Evolutionary conservation across 1,284 basidiomycete genomes (phyloP).

Genomic region (Leccinum fuscescens): DNA sequence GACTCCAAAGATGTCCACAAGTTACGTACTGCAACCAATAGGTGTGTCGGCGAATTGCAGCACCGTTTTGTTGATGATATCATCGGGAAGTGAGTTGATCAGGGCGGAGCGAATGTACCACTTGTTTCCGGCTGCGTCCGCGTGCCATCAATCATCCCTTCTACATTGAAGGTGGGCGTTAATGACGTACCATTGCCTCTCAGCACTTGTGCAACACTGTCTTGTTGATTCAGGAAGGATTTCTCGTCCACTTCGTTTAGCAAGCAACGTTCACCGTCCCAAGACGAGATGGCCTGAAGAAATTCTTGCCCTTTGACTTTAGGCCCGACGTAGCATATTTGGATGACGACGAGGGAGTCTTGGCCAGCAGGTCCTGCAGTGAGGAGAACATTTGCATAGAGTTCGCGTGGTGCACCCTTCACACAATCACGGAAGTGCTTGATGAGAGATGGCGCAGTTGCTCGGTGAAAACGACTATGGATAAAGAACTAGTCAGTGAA

Average conservation of each 20-base stretch:
- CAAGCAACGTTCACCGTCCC: constrained; percentile 79
- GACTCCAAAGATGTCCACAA: background rate
- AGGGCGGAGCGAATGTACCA: constrained; percentile 87
- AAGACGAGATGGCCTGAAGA: constrained; percentile 78
- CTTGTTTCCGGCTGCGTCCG: constrained; percentile 62
- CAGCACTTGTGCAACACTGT: constrained; percentile 85
- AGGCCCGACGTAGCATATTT: constrained; percentile 83
- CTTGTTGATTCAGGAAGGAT: constrained; percentile 84
- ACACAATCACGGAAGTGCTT: constrained; percentile 91
- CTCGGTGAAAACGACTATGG: constrained; percentile 74
- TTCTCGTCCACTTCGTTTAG: constrained; percentile 90
- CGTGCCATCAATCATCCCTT: background rate
- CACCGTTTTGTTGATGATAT: constrained; percentile 82
- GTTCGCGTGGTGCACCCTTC: constrained; percentile 80
- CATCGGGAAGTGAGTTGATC: constrained; percentile 79
- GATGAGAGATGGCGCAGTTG: constrained; percentile 82
- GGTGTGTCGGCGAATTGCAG: constrained; percentile 77
- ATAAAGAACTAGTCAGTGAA: background rate
- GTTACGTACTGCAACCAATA: constrained; percentile 78
- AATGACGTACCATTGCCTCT: constrained; percentile 64
- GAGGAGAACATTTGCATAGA: constrained; percentile 86
- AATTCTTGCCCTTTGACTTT: constrained; percentile 75
- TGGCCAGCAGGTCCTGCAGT: constrained; percentile 82
- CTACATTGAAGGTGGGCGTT: background rate
- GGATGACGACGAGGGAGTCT: constrained; percentile 83